Base-by-base conservation (phyloP, 2,329 filamentous ascomycete genomes). In the Beauveria sp. region DNA sequence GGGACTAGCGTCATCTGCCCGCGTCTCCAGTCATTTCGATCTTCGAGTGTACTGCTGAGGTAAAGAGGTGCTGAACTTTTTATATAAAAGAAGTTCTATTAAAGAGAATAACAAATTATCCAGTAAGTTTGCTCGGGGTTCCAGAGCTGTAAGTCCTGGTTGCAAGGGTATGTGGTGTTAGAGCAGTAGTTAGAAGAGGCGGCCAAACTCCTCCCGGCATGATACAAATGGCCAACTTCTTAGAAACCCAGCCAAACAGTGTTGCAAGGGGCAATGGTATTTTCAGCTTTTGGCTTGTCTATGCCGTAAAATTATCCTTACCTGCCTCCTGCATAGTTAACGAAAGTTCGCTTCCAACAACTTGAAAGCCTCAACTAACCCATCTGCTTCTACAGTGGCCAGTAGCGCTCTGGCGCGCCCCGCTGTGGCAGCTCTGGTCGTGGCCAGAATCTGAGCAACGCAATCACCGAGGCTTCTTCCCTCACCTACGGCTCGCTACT, bases 1-100 rank as follows among this genome's bases (percentile, higher is more conserved):
- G 16, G 60, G 54, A 52, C 47, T 62, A 62, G 60, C 54, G 60
- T 20, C 14, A 45, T 43, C 34, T 51, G 34, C 38, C 47, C 56
- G 8, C 38, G 20, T n/a, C 20, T 10, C 20, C 20, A 38, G 34
- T 6, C 34, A 38, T 16, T 38, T 38, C 12, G 34, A 38, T 34
- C 12, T 38, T 38, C 4, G 30, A 40, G 47, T 47, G 6, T 28
- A 9, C 18, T 20, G 49, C 14, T 38, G 12, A 38, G 2, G 12
- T 38, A 16, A 16, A 38, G 34, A 38, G 34, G 5, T 16, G 34
- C 34, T 38, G 12, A 16, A 38, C 34, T 38, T 14, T 38, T 16
- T 16, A 3, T 6, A 1, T 14, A 1, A 38, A 38, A 38, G 30
- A 38, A 38, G 12, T 6, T 14, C 12, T 38, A 14, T 16, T 5